phyloP scores from a whole-genome alignment of 1,284 basidiomycete species.

The Phlebopus sp. region DNA sequence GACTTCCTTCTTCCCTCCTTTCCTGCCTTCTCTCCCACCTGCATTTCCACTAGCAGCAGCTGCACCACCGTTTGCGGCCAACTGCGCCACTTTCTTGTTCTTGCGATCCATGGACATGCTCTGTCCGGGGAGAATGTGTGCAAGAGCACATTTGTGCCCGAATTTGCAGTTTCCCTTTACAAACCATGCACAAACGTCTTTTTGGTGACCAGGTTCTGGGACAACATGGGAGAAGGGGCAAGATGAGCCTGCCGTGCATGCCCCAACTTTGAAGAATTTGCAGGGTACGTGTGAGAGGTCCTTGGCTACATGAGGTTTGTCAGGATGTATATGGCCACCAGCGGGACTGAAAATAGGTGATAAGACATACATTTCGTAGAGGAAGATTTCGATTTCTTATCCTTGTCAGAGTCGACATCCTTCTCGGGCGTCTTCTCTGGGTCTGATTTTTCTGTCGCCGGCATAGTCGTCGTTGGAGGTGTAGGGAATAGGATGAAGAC shows the following conservation, averaged over 20 bases:
- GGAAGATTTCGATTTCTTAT: constrained; percentile 23
- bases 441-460: constrained; percentile 22
- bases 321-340: not conserved
- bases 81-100: constrained; percentile 95
- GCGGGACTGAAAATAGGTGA: not conserved
- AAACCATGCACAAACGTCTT: constrained; percentile 95
- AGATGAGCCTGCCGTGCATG: constrained; percentile 90
- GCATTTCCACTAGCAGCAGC: constrained; percentile 27
- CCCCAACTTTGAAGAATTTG: constrained; percentile 95
- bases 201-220: constrained; percentile 73
- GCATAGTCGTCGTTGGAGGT: constrained; percentile 17
- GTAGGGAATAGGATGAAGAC: not conserved
- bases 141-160: constrained; percentile 94
- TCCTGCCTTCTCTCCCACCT: constrained; percentile 40
- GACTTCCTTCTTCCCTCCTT: constrained; percentile 40
- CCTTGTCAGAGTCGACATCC: constrained; percentile 24
- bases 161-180: constrained; percentile 97
- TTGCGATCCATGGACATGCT: constrained; percentile 95
- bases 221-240: constrained; percentile 89
- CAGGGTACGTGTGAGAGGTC: constrained; percentile 96
- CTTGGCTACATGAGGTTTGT: constrained; percentile 50
- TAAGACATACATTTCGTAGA: constrained; percentile 28
- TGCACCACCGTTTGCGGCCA: constrained; percentile 51
- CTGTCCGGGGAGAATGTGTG: constrained; percentile 93
- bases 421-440: constrained; percentile 18